A percentile compares a stretch with the other conserved stretches of the same genome.
phyloP scores from a whole-genome alignment of 1,284 basidiomycete species.

The Peniophora sp. region DNA sequence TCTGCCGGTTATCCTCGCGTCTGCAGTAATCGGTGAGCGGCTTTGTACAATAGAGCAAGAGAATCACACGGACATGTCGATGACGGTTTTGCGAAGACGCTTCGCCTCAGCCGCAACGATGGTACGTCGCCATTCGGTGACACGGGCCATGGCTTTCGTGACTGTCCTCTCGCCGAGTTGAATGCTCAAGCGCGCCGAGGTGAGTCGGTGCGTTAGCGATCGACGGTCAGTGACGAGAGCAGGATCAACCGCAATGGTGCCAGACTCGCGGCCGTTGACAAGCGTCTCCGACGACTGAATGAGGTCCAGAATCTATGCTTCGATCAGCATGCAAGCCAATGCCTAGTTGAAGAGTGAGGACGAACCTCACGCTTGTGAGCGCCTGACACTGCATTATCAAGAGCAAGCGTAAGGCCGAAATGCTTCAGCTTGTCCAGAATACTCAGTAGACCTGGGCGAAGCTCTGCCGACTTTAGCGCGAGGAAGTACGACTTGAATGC shows the following conservation, averaged over 20 bases:
- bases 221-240: slow-evolving; percentile 40
- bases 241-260: slow-evolving; percentile 44
- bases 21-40: slow-evolving; percentile 26
- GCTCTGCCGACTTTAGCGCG: slow-evolving; percentile 28
- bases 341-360: not conserved
- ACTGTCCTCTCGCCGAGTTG: slow-evolving; percentile 56
- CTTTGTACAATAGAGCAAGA: not conserved
- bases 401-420: slow-evolving; percentile 54
- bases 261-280: slow-evolving; percentile 36
- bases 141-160: slow-evolving; percentile 50
- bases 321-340: slow-evolving; percentile 2
- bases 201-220: slow-evolving; percentile 41
- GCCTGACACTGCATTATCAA: slow-evolving; percentile 50
- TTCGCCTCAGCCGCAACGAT: slow-evolving; percentile 62
- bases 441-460: slow-evolving; percentile 39
- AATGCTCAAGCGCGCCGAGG: slow-evolving; percentile 48
- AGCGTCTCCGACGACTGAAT: slow-evolving; percentile 46
- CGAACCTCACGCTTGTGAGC: slow-evolving; percentile 62
- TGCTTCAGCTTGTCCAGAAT: slow-evolving; percentile 63
- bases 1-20: slow-evolving; percentile 62
- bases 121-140: slow-evolving; percentile 64
- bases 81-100: slow-evolving; percentile 54
- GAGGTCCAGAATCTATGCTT: slow-evolving; percentile 45
- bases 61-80: slow-evolving; percentile 47
- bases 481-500: slow-evolving; percentile 50